Percentiles rank a stretch among this genome's conserved stretches.
Evolutionary conservation across 805 yeast genomes (phyloP).

Genomic region (Ogataea trehaloabstinens): DNA sequence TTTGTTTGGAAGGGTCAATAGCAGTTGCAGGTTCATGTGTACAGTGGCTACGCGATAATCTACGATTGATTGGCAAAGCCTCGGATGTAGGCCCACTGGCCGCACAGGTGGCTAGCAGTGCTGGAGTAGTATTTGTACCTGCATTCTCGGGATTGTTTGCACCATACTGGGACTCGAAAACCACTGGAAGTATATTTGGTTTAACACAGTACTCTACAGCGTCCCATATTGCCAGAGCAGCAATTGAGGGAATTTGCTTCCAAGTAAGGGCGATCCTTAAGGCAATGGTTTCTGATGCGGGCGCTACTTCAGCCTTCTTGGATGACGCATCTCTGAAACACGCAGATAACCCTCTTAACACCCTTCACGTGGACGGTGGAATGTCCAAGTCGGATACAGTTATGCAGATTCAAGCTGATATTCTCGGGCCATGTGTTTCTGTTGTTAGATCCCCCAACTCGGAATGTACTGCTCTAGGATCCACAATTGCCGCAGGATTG

Average conservation of each 20-base stretch:
- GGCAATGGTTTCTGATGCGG: conserved; percentile 80
- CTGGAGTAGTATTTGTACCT: conserved; percentile 93
- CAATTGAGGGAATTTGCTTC: conserved; percentile 91
- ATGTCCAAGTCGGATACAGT: conserved; percentile 89
- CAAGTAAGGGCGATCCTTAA: conserved; percentile 88
- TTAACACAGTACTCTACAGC: conserved; percentile 91
- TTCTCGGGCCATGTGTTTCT: conserved; percentile 81
- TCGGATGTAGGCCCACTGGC: conserved; percentile 91
- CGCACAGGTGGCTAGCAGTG: conserved; percentile 72
- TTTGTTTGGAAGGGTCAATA: conserved; percentile 91
- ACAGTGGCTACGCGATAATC: conserved; percentile 91
- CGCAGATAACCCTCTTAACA: conserved; percentile 38
- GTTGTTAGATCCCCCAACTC: conserved; percentile 78
- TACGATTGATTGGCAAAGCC: conserved; percentile 75
- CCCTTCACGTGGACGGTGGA: conserved; percentile 87
- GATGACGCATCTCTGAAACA: conserved; percentile 44
- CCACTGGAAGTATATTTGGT: conserved; percentile 91
- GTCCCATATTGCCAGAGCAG: conserved; percentile 90
- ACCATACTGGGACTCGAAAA: conserved; percentile 93
- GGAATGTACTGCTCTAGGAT: conserved; percentile 94
- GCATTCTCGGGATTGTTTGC: conserved; percentile 94
- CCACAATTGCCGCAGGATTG: conserved; percentile 93
- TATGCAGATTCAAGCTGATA: conserved; percentile 91
- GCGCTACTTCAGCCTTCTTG: conserved; percentile 55
- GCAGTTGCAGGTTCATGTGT: conserved; percentile 95